Conservation (phyloP, 768 basidiomycete genomes). For the Lactifluus subvellereus region DNA sequence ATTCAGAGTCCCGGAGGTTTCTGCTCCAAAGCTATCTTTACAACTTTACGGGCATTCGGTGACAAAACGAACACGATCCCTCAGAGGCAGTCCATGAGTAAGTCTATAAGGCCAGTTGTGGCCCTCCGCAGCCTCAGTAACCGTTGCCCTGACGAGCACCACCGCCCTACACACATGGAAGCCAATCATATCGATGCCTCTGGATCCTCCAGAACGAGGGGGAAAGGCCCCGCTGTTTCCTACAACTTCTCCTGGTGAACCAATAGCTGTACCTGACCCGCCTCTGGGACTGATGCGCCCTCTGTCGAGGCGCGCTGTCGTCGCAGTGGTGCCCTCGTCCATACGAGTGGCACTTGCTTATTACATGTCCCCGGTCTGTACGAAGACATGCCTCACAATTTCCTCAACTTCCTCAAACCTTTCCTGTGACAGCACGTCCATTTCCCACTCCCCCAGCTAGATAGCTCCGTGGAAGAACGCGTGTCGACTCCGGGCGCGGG, state of each 20-base stretch:
- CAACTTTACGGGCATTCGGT: constrained; percentile 15
- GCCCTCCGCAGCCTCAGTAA: constrained; percentile 13
- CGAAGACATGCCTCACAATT: too few relatives aligned
- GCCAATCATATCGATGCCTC: background rate
- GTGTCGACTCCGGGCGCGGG: too few relatives aligned
- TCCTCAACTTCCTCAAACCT: too few relatives aligned
- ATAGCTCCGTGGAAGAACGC: too few relatives aligned
- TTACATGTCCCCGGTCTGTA: too few relatives aligned
- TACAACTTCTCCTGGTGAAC: background rate
- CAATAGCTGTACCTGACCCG: background rate
- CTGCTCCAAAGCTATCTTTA: constrained; percentile 12
- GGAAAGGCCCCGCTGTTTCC: constrained; percentile 12
- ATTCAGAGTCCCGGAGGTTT: constrained; percentile 13
- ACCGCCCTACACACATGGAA: constrained; percentile 15
- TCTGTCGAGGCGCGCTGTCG: constrained; percentile 12
- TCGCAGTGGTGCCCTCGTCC: constrained; percentile 13
- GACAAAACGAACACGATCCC: constrained; percentile 16
- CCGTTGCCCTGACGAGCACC: constrained; percentile 18
- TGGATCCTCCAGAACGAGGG: background rate
- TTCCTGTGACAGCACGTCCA: too few relatives aligned
- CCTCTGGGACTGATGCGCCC: constrained; percentile 13
- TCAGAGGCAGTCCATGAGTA: constrained; percentile 4
- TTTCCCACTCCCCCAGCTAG: too few relatives aligned
- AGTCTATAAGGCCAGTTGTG: background rate
- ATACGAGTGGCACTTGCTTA: too few relatives aligned